Evolutionary conservation across 345 rosid genomes (phyloP).

Genomic region (Populus simonii): DNA sequence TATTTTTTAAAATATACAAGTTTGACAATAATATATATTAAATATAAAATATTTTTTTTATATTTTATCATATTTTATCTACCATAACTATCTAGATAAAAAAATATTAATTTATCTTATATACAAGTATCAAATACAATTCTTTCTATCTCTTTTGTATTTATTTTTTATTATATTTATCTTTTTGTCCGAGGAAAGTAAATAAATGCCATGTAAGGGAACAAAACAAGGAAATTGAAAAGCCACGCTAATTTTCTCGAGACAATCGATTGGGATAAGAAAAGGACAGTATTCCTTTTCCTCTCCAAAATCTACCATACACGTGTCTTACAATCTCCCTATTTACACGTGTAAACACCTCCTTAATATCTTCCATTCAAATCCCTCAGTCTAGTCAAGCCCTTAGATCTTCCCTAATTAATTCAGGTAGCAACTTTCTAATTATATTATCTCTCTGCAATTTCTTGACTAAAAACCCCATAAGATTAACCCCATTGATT

Average conservation of each 20-base stretch:
- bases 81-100: too few relatives aligned
- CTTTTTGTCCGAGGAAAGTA: too few relatives aligned
- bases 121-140: too few relatives aligned
- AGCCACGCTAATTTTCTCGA: neutral
- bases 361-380: conserved; percentile 1
- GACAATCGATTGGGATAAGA: conserved; percentile 26
- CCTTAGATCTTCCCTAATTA: neutral
- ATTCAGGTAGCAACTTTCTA: neutral
- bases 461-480: neutral
- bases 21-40: too few relatives aligned
- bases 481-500: neutral
- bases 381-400: conserved; percentile 8
- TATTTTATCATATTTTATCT: too few relatives aligned
- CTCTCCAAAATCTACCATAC: conserved; percentile 11
- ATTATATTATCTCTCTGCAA: neutral
- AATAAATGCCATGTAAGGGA: too few relatives aligned
- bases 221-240: neutral
- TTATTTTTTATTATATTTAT: too few relatives aligned
- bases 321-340: neutral
- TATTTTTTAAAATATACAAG: too few relatives aligned
- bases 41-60: too few relatives aligned
- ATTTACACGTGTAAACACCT: conserved; percentile 11
- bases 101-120: too few relatives aligned
- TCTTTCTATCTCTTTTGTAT: too few relatives aligned
- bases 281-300: conserved; percentile 12